A percentile compares a stretch with the other conserved stretches of the same genome.
phyloP scores from a whole-genome alignment of 140 eudicot genomes.

The Oenanthe javanica region DNA sequence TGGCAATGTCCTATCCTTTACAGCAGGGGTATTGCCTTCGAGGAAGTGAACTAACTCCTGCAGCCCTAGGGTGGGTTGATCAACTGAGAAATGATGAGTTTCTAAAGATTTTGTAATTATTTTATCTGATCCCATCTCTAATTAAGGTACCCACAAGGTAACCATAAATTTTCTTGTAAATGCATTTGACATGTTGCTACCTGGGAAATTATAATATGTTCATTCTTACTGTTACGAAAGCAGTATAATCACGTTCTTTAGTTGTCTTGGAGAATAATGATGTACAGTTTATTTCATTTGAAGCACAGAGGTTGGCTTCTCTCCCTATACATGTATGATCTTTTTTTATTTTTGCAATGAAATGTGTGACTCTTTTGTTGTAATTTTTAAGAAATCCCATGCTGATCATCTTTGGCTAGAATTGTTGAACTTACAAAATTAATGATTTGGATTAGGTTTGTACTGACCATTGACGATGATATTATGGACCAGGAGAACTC shows the following conservation, averaged over 20 bases:
- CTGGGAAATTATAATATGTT: background rate
- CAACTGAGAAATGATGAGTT: background rate
- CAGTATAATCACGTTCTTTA: background rate
- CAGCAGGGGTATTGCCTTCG: constrained; percentile 70
- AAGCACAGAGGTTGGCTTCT: too few species aligned
- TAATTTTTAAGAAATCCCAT: background rate
- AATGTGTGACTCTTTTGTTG: background rate
- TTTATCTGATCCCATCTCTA: background rate
- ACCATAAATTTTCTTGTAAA: constrained; percentile 7
- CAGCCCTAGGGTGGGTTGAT: constrained; percentile 5
- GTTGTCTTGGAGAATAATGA: background rate
- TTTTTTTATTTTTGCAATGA: background rate
- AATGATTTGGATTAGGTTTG: background rate
- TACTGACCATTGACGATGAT: background rate
- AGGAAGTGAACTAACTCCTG: constrained; percentile 18
- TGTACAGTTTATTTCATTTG: background rate
- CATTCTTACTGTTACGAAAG: background rate
- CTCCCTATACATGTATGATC: too few species aligned
- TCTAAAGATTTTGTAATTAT: constrained; percentile 12
- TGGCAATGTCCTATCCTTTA: constrained; percentile 67
- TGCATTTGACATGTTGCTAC: background rate
- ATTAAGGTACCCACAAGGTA: background rate
- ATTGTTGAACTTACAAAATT: background rate
- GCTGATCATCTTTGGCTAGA: background rate
- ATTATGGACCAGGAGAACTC: background rate